Evolutionary conservation across 2,329 filamentous ascomycete species (phyloP).

Genomic region (Pseudogymnoascus sp.): DNA sequence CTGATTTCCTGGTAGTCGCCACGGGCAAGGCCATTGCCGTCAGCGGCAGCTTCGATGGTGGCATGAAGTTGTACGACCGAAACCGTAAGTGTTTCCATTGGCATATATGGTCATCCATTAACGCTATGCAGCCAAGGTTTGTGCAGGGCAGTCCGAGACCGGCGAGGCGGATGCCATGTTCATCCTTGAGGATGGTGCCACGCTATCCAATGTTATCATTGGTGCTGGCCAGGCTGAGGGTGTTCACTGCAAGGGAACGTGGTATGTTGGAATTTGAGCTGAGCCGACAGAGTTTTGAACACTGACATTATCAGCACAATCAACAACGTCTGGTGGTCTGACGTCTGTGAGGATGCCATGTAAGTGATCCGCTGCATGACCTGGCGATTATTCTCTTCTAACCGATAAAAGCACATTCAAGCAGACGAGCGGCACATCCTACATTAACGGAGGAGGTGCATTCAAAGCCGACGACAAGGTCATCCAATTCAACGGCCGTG

Average conservation of each 20-base stretch:
- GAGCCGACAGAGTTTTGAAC: neutral
- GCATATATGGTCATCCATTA: neutral
- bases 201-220: slow-evolving; percentile 45
- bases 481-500: slow-evolving; percentile 35
- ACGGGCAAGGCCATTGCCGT: slow-evolving; percentile 33
- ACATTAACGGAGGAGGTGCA: slow-evolving; percentile 36
- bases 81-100: neutral
- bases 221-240: slow-evolving; percentile 41
- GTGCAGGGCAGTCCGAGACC: slow-evolving; percentile 11
- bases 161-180: slow-evolving; percentile 37
- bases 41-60: slow-evolving; percentile 37
- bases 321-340: slow-evolving; percentile 23
- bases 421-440: slow-evolving; percentile 32
- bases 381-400: neutral
- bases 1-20: slow-evolving; percentile 15
- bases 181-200: slow-evolving; percentile 41
- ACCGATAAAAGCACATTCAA: slow-evolving; percentile 24
- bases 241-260: slow-evolving; percentile 41
- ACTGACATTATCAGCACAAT: slow-evolving; percentile 21
- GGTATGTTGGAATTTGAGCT: slow-evolving; percentile 15
- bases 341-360: slow-evolving; percentile 20
- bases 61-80: slow-evolving; percentile 36
- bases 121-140: neutral
- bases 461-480: slow-evolving; percentile 35
- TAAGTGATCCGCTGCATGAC: neutral